A percentile compares a stretch with the other conserved stretches of the same genome.
Conservation (phyloP, 2,329 filamentous ascomycete species). For the Trichoderma pleuroti region DNA sequence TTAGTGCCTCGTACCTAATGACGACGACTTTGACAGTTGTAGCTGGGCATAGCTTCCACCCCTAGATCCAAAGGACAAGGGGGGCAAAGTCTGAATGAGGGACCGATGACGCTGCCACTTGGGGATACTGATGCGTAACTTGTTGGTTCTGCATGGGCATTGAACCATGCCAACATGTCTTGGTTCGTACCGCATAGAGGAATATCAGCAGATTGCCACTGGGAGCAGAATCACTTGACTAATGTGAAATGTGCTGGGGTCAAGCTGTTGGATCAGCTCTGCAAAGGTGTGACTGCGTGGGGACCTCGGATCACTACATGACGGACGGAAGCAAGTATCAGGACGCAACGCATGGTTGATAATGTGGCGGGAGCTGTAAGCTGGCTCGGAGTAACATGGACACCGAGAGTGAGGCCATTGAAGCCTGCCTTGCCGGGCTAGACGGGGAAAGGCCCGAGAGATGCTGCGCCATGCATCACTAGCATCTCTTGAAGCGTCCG, state of each 20-base stretch:
- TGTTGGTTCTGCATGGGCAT: background rate
- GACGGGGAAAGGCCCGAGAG: background rate
- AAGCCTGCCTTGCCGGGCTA: background rate
- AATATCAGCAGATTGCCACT: background rate
- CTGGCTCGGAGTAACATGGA: background rate
- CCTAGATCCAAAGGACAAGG: background rate
- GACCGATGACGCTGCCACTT: background rate
- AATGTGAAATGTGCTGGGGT: conserved; percentile 28
- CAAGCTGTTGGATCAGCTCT: conserved; percentile 19
- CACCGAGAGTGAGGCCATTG: background rate
- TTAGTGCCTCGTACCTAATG: background rate
- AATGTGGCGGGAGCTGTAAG: background rate
- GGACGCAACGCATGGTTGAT: background rate
- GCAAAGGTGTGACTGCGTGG: background rate
- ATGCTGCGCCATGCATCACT: conserved; percentile 11
- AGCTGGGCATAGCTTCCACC: background rate
- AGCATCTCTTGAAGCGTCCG: background rate
- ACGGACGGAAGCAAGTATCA: background rate
- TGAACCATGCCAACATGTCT: background rate
- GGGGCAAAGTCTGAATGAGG: background rate
- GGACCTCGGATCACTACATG: background rate
- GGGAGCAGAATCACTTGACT: conserved; percentile 30
- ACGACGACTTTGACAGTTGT: background rate
- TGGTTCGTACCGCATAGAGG: background rate
- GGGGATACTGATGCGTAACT: background rate